Percentiles rank a stretch among this genome's conserved stretches.
Conservation (phyloP, 2,329 filamentous ascomycete species). For the Botrytis fabae region DNA sequence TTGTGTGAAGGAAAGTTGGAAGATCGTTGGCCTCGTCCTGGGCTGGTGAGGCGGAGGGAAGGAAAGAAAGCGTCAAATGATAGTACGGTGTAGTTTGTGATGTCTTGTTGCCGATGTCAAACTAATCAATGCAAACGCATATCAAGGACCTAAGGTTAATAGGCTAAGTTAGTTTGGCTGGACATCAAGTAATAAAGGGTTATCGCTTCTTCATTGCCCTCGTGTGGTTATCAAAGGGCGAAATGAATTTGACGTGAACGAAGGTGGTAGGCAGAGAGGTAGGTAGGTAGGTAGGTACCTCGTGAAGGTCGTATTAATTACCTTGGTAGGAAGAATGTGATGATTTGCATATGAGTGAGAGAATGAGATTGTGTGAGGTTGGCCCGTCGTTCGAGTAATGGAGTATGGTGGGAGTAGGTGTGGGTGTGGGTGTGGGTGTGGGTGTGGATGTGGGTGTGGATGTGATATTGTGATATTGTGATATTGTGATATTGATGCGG, state of each 20-base stretch:
- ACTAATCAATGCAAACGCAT: constrained; percentile 3
- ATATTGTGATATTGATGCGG: background rate
- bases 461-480: background rate
- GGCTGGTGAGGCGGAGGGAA: background rate
- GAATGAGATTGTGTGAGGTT: background rate
- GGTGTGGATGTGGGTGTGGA: background rate
- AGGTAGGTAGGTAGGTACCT: no score
- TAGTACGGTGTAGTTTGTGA: background rate
- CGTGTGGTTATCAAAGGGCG: background rate
- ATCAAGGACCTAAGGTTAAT: background rate
- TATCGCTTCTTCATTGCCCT: background rate
- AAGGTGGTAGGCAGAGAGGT: background rate
- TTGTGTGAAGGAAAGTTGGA: background rate
- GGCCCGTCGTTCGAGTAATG: background rate
- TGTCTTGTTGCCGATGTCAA: background rate
- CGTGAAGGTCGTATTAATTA: background rate
- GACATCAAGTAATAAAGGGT: background rate
- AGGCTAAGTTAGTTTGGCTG: background rate
- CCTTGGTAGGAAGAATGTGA: background rate
- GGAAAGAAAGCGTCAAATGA: background rate
- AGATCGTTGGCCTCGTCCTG: background rate
- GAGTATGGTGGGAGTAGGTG: background rate
- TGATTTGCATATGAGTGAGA: background rate
- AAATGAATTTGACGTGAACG: background rate
- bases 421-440: background rate